Evolutionary conservation across 2,329 filamentous ascomycete genomes (phyloP), one percentile per base, ranked within the genome.

Genomic region (Ascochyta clinopodiicola): DNA sequence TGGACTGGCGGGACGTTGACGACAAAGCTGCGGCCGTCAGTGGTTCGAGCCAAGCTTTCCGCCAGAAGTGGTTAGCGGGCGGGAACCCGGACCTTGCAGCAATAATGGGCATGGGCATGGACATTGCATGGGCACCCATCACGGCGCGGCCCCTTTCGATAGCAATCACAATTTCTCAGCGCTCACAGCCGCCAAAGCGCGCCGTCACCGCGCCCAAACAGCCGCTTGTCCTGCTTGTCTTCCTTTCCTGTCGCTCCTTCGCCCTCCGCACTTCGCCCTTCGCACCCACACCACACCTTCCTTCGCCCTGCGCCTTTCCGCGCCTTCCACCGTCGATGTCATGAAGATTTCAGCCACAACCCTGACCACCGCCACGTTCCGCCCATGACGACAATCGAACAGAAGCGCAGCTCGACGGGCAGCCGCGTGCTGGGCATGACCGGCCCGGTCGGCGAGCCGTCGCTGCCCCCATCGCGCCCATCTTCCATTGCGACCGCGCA

Each of bases 401-500:
- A 68, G 56, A 70, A 70, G 59, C 72, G 69, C 59, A 68, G 55
- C 60, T 74, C 74, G 24, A 67, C 67, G 37, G 68, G 71, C 63
- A 75, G 69, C 51, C 70, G 72, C 51, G 64, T 73, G 47, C 61
- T 69, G 60, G 72, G 77, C 46, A 66, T 74, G 50, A 81, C 79
- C 13, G 80, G 80, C 10, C 78, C 80, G 6, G 70, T 76, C 6
- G 80, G 80, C 45, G 80, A 81, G 62, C 68, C 79, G 34, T 80
- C 78, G 35, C 73, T 81, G 55, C 79, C 79, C 35, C 79, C 80
- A 1, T 79, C 78, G 44, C 75, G 80, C 25, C 80, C 79, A 9
- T 76, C 73, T 22, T 78, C 78, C 35, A 75, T 75, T 40, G 67
- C 71, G n/a, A 76, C 75, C 19, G 70, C 68, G 19, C 70, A 69